These are phyloP conservation scores for Ganoderma meredithae DNA, from an alignment of 1,284 basidiomycete genomes.

Conservation along the genomic window DNA sequence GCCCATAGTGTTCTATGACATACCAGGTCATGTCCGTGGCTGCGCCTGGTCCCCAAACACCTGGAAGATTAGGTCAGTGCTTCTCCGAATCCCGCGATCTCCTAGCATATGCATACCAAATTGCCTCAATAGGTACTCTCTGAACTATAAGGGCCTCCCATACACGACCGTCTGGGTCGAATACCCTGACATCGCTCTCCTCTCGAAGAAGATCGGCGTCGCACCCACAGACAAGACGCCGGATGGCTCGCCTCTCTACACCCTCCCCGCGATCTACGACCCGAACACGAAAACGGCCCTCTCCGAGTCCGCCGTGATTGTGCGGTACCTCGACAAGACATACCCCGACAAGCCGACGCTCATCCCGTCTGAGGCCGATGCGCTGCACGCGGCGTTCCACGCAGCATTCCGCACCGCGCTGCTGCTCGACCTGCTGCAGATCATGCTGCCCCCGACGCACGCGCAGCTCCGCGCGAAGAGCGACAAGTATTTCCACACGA, in stretches of 20 bases:
- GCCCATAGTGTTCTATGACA: constrained; percentile 31
- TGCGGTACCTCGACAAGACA: constrained; percentile 43
- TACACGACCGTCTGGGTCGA: constrained; percentile 42
- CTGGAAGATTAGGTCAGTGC: constrained; percentile 36
- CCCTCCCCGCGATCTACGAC: constrained; percentile 43
- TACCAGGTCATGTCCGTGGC: constrained; percentile 19
- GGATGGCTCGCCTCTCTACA: constrained; percentile 40
- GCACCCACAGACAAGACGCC: constrained; percentile 32
- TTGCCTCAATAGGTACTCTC: constrained; percentile 34
- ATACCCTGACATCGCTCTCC: constrained; percentile 44
- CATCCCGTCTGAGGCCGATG: constrained; percentile 38
- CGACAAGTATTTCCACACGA: constrained; percentile 47
- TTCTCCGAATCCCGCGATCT: background rate
- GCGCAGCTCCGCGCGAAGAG: constrained; percentile 39
- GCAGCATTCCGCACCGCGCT: constrained; percentile 26
- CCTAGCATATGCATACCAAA: background rate
- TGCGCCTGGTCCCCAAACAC: constrained; percentile 31
- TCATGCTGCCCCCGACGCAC: constrained; percentile 36
- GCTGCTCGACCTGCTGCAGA: constrained; percentile 7
- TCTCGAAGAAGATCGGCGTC: constrained; percentile 40
- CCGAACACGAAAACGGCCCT: constrained; percentile 36
- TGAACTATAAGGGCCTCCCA: constrained; percentile 41
- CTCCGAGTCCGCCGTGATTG: constrained; percentile 43
- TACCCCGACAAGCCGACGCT: constrained; percentile 40
- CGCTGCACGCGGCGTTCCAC: constrained; percentile 37